Conservation (phyloP, 2,329 filamentous ascomycete species). For the Tolypocladium pustulatum region DNA sequence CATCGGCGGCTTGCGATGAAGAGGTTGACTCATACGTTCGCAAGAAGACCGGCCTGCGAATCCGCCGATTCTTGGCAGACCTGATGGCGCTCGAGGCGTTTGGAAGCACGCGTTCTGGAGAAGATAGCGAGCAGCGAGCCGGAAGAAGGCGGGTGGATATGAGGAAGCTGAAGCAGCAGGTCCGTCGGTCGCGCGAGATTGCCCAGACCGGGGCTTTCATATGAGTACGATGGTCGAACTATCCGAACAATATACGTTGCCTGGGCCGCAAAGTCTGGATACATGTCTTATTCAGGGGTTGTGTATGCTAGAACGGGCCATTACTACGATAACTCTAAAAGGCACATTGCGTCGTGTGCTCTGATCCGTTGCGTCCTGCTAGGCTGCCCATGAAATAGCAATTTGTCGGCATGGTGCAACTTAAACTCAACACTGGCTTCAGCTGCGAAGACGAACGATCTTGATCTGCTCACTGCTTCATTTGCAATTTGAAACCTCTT, state of each 20-base stretch:
- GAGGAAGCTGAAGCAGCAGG: slow-evolving; percentile 23
- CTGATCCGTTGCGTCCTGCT: neutral
- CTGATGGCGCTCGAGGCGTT: slow-evolving; percentile 39
- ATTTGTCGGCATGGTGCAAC: no score
- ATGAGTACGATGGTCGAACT: neutral
- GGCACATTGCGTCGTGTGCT: neutral
- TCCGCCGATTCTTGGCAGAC: slow-evolving; percentile 45
- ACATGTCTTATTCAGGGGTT: neutral
- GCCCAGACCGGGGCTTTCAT: slow-evolving; percentile 6
- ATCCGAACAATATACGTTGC: neutral
- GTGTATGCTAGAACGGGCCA: neutral
- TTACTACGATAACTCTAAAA: neutral
- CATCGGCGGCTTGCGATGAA: slow-evolving; percentile 45
- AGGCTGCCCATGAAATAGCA: neutral
- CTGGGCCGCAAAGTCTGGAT: neutral
- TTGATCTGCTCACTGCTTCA: neutral
- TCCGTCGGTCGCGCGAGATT: slow-evolving; percentile 21
- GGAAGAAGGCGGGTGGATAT: slow-evolving; percentile 20
- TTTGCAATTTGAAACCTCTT: neutral
- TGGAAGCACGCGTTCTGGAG: slow-evolving; percentile 16
- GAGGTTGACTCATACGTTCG: slow-evolving; percentile 41
- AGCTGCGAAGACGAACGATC: neutral
- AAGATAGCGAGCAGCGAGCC: slow-evolving; percentile 14
- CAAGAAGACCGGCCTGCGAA: slow-evolving; percentile 38
- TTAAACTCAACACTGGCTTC: neutral